Evolutionary conservation across 2,329 filamentous ascomycete species (phyloP).

Genomic region (Cladosporium sp.): DNA sequence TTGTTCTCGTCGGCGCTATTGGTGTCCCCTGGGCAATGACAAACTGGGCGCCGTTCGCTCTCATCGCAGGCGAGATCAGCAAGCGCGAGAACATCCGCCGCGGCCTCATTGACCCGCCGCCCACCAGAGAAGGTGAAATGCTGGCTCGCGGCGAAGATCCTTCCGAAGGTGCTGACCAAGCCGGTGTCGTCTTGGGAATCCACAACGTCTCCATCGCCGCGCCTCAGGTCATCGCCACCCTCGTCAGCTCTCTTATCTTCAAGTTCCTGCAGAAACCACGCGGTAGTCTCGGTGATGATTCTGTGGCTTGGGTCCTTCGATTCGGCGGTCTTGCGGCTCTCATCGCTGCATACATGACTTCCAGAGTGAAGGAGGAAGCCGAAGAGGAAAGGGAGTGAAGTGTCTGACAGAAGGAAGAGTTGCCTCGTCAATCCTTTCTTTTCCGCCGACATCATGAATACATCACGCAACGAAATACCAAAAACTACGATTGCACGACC

Average conservation of each 20-base stretch:
- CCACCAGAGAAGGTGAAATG: conserved; percentile 31
- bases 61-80: conserved; percentile 89
- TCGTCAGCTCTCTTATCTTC: conserved; percentile 81
- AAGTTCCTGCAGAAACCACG: conserved; percentile 80
- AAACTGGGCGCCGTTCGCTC: conserved; percentile 90
- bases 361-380: conserved; percentile 59
- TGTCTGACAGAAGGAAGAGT: too few species aligned
- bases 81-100: conserved; percentile 67
- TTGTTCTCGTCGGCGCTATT: conserved; percentile 70
- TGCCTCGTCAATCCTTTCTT: too few species aligned
- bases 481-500: too few species aligned
- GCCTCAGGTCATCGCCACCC: conserved; percentile 84
- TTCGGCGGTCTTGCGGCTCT: conserved; percentile 77
- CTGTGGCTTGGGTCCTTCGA: conserved; percentile 79
- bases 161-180: conserved; percentile 62
- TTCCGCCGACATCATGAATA: too few species aligned
- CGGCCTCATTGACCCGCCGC: conserved; percentile 39
- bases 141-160: conserved; percentile 46
- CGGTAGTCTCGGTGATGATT: conserved; percentile 77
- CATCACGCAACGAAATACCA: too few species aligned
- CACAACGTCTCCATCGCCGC: conserved; percentile 93
- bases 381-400: background rate
- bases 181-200: conserved; percentile 85
- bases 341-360: conserved; percentile 68
- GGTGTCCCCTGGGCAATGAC: conserved; percentile 91